Conservation (phyloP, 345 rosid species). For the Rhodomyrtus tomentosa region DNA sequence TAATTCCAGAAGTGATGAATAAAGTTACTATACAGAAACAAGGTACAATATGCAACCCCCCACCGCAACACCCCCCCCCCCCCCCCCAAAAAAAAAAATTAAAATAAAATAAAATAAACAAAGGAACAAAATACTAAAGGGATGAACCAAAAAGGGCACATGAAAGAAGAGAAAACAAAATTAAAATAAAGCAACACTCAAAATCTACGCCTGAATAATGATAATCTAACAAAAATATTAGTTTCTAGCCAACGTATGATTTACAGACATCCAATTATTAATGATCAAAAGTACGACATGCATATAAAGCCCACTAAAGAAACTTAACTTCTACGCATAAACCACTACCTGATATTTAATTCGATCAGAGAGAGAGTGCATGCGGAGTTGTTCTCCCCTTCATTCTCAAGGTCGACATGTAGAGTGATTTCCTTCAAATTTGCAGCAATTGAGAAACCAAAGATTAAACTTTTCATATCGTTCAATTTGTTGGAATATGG, state of each 20-base stretch:
- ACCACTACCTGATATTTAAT: constrained; percentile 40
- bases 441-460: constrained; percentile 39
- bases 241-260: not conserved
- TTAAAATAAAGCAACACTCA: not conserved
- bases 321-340: not conserved
- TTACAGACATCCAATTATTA: not conserved
- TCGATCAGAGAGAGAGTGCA: constrained; percentile 32
- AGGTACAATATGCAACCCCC: not conserved
- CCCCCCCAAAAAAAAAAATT: too few relatives aligned
- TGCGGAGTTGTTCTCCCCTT: constrained; percentile 43
- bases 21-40: not conserved
- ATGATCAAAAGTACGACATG: not conserved
- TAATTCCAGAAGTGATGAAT: not conserved
- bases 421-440: constrained; percentile 33
- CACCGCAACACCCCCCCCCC: too few relatives aligned
- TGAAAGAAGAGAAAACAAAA: not conserved
- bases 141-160: not conserved
- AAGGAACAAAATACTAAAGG: not conserved
- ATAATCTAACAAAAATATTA: not conserved
- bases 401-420: constrained; percentile 56
- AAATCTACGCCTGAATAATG: not conserved
- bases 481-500: constrained; percentile 5
- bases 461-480: constrained; percentile 17
- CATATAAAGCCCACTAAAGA: not conserved
- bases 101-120: not conserved